Evolutionary conservation across 257 asterid genomes (phyloP).

Genomic region (Cynanchum wilfordii): DNA sequence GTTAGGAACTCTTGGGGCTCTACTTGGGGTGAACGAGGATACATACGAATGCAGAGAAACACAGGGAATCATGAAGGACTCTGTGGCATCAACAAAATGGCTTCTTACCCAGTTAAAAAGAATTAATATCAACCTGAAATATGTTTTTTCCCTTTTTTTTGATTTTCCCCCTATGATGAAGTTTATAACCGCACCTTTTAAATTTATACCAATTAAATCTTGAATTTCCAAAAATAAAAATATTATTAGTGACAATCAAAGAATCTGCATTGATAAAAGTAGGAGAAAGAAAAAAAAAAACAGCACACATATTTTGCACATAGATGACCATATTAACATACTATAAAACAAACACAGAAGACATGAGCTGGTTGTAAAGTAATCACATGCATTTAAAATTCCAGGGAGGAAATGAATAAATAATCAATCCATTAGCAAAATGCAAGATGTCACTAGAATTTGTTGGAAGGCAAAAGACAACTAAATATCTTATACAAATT

Average conservation of each 20-base stretch:
- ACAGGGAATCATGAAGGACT: conserved; percentile 46
- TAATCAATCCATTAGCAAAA: neutral
- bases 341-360: neutral
- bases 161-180: neutral
- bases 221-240: too few species aligned
- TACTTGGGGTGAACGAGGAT: conserved; percentile 30
- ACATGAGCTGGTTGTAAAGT: neutral
- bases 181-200: neutral
- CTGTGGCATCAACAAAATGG: conserved; percentile 62
- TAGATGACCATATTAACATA: neutral
- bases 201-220: neutral
- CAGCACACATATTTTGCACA: neutral
- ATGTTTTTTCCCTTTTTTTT: too few species aligned
- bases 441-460: neutral
- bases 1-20: conserved; percentile 4
- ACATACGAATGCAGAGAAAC: conserved; percentile 49
- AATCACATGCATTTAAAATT: neutral
- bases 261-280: too few species aligned
- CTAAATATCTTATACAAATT: neutral
- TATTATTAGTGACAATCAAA: too few species aligned
- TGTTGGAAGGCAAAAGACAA: neutral
- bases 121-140: neutral
- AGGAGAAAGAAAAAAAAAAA: too few species aligned
- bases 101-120: conserved; percentile 53
- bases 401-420: neutral